Evolutionary conservation across 768 basidiomycete genomes (phyloP).

Genomic region (Leccinum longicurvipes): DNA sequence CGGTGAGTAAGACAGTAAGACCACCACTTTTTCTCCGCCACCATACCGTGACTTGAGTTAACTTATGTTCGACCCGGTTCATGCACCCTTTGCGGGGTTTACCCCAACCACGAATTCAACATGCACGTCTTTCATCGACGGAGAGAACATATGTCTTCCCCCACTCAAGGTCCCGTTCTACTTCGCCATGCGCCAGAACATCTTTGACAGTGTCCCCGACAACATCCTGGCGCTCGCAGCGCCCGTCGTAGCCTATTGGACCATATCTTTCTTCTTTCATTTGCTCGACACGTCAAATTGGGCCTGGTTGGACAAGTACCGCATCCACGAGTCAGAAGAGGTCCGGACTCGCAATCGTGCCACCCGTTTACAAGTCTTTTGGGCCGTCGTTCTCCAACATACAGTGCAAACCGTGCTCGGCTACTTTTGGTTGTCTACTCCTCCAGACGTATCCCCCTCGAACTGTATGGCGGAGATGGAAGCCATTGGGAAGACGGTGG

Average conservation of each 20-base stretch:
- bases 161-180: slow-evolving; percentile 50
- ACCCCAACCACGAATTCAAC: slow-evolving; percentile 33
- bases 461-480: slow-evolving; percentile 45
- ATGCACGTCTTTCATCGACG: slow-evolving; percentile 33
- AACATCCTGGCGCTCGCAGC: slow-evolving; percentile 63
- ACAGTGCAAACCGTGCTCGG: slow-evolving; percentile 78
- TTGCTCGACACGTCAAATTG: slow-evolving; percentile 72
- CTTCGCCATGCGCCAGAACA: slow-evolving; percentile 40
- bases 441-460: slow-evolving; percentile 26
- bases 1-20: neutral
- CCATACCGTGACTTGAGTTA: too few relatives aligned
- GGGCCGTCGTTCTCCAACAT: slow-evolving; percentile 86
- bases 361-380: slow-evolving; percentile 65
- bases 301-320: slow-evolving; percentile 76
- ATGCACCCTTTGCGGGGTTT: slow-evolving; percentile 5
- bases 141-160: slow-evolving; percentile 37
- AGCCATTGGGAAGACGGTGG: slow-evolving; percentile 39
- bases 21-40: neutral
- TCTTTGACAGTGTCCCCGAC: slow-evolving; percentile 66
- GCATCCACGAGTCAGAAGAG: slow-evolving; percentile 87
- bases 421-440: slow-evolving; percentile 56
- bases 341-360: slow-evolving; percentile 72
- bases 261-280: slow-evolving; percentile 75
- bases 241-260: slow-evolving; percentile 86
- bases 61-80: slow-evolving; percentile 17